A percentile compares a stretch with the other conserved stretches of the same genome.
Evolutionary conservation across 2,329 filamentous ascomycete genomes (phyloP).

Genomic region (Rhinocladiella mackenziei): DNA sequence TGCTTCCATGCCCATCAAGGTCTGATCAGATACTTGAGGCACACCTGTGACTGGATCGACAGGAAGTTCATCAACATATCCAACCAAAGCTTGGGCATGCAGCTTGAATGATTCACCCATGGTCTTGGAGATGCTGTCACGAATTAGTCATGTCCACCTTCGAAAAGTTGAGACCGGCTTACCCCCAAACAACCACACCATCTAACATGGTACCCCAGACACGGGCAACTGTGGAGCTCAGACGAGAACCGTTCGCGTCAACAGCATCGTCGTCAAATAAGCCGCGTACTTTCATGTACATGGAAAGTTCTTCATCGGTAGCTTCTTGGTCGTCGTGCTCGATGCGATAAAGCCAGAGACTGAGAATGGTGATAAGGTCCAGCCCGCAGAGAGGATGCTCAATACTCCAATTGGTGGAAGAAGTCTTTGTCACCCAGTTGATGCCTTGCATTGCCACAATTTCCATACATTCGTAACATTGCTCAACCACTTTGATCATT

Average conservation of each 20-base stretch:
- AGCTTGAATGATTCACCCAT: conserved; percentile 99
- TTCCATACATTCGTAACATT: conserved; percentile 96
- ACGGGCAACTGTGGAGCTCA: conserved; percentile 91
- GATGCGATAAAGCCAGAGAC: conserved; percentile 96
- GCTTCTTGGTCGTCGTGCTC: conserved; percentile 96
- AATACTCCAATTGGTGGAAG: conserved; percentile 97
- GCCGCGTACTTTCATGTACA: conserved; percentile 63
- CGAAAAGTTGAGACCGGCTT: conserved; percentile 37
- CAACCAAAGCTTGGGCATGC: conserved; percentile 87
- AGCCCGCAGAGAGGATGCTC: conserved; percentile 95
- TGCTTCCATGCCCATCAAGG: conserved; percentile 26
- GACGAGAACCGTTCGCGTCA: conserved; percentile 60
- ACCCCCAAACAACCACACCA: conserved; percentile 99
- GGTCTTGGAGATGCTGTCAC: conserved; percentile 58
- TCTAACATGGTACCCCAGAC: conserved; percentile 98
- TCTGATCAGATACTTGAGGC: conserved; percentile 26
- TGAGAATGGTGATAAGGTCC: conserved; percentile 96
- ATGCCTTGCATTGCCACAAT: conserved; percentile 91
- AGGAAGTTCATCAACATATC: conserved; percentile 78
- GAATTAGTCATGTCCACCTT: conserved; percentile 35
- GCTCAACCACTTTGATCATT: conserved; percentile 98
- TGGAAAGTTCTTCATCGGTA: conserved; percentile 74
- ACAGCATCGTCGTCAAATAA: conserved; percentile 82
- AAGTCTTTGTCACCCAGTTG: conserved; percentile 96
- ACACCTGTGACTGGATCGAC: conserved; percentile 37